Evolutionary conservation across 305 asterid genomes (phyloP).

Genomic region (Ajuga reptans): DNA sequence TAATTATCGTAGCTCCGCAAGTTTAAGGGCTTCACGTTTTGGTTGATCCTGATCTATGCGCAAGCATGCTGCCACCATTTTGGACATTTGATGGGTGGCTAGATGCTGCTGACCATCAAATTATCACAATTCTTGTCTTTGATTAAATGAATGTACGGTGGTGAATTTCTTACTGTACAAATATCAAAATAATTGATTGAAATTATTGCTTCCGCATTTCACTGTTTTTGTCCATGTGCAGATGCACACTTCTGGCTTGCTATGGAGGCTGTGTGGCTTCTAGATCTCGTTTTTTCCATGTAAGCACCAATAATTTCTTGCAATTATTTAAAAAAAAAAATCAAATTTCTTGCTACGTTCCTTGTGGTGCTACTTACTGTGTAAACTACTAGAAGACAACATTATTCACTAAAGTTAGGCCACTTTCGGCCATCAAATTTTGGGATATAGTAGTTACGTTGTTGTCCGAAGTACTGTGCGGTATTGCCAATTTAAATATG

Average conservation of each 20-base stretch:
- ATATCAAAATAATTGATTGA: neutral
- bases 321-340: neutral
- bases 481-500: conserved; percentile 12
- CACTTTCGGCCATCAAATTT: conserved; percentile 13
- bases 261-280: neutral
- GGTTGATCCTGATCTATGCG: neutral
- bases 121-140: neutral
- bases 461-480: conserved; percentile 14
- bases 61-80: neutral
- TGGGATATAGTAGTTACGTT: conserved; percentile 8
- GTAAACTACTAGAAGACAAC: neutral
- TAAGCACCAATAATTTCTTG: neutral
- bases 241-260: conserved; percentile 9
- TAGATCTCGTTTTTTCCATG: conserved; percentile 10
- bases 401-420: conserved; percentile 12
- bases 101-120: neutral
- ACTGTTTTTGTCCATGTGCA: conserved; percentile 16
- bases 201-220: neutral
- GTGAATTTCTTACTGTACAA: neutral
- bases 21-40: neutral
- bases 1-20: neutral
- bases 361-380: neutral
- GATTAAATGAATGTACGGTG: neutral
- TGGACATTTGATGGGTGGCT: neutral
- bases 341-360: neutral